Evolutionary conservation across 108 stramenopile genomes (phyloP), one percentile per base, ranked within the genome.

Genomic region (Cylindrotheca fusiformis): DNA sequence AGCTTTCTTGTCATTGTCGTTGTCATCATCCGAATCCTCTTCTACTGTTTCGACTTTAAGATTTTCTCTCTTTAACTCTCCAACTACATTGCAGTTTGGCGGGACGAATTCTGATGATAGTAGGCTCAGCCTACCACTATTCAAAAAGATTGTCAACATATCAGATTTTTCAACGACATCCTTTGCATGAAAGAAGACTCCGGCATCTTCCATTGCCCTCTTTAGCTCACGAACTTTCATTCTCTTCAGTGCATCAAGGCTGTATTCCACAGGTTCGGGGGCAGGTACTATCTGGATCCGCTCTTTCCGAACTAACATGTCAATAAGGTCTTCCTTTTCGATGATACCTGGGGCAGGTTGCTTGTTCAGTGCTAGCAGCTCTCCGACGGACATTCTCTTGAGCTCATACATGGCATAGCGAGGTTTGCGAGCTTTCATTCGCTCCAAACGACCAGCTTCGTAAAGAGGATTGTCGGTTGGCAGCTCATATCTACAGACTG

Each of bases 91-190:
- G 49, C n/a, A 21, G 5, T 18, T 20, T n/a, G 8, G 18, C 17
- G n/a, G n/a, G n/a, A n/a, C n/a, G n/a, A n/a, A n/a, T 14, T 55
- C 54, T 18, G 24, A 12, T 8, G 54, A 12, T 19, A 61, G 26
- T 31, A 74, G 14, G 55, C 36, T 50, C 45, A 88, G 46, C 51
- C 87, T 41, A 10, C 87, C 87, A 49, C 76, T 78, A 41, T 71
- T 78, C 23, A 77, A 25, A 58, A 88, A 82, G 22, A 88, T 63
- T 1, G 65, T 32, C 27, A 88, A 58, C 81, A 88, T 79, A 56
- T 88, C 87, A 20, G 59, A 52, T 66, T 83, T 88, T 68, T 84
- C 83, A n/a, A 88, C 79, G 0, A 88, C 87, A 58, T 88, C 87
- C 27, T 60, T 59, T 3, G 56, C 62, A 31, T 74, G 58, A 58